Percentiles rank a stretch among this genome's conserved stretches.
phyloP scores from a whole-genome alignment of 768 basidiomycete genomes.

The Trametes cubensis region DNA sequence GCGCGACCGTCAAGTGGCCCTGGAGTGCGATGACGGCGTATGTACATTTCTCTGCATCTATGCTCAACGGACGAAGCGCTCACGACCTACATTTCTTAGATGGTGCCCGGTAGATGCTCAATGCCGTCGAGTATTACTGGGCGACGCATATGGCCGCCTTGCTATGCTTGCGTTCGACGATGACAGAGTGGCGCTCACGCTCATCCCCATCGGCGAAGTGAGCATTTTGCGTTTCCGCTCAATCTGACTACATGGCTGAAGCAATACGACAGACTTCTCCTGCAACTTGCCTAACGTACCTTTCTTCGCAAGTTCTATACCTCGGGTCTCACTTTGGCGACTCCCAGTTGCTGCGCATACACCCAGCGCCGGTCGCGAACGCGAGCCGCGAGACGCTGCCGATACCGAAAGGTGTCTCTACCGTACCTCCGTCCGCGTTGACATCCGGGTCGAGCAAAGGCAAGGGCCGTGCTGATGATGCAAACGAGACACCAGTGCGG shows the following conservation, averaged over 20 bases:
- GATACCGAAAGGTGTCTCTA: slow-evolving; percentile 52
- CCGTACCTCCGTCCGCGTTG: slow-evolving; percentile 42
- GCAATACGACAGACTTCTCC: slow-evolving; percentile 59
- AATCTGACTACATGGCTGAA: slow-evolving; percentile 9
- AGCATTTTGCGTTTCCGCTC: slow-evolving; percentile 12
- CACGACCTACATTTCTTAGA: slow-evolving; percentile 41
- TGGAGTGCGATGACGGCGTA: slow-evolving; percentile 76
- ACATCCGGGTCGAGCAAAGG: slow-evolving; percentile 34
- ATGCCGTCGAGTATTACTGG: slow-evolving; percentile 56
- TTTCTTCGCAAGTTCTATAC: slow-evolving; percentile 70
- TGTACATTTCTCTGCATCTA: slow-evolving; percentile 28
- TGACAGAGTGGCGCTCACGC: slow-evolving; percentile 48
- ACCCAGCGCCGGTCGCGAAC: slow-evolving; percentile 44
- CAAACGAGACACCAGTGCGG: slow-evolving; percentile 39
- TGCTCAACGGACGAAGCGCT: background rate
- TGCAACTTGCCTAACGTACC: slow-evolving; percentile 69
- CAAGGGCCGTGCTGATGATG: slow-evolving; percentile 37
- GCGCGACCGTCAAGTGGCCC: slow-evolving; percentile 68
- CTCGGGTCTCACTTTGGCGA: slow-evolving; percentile 83
- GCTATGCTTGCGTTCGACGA: slow-evolving; percentile 61
- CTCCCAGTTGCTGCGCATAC: slow-evolving; percentile 73
- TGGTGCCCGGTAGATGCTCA: slow-evolving; percentile 54
- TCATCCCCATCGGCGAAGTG: slow-evolving; percentile 77
- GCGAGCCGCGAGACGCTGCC: slow-evolving; percentile 49
- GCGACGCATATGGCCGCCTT: slow-evolving; percentile 74